phyloP scores from a whole-genome alignment of 2,329 filamentous ascomycete species.

The Ilyonectria destructans region DNA sequence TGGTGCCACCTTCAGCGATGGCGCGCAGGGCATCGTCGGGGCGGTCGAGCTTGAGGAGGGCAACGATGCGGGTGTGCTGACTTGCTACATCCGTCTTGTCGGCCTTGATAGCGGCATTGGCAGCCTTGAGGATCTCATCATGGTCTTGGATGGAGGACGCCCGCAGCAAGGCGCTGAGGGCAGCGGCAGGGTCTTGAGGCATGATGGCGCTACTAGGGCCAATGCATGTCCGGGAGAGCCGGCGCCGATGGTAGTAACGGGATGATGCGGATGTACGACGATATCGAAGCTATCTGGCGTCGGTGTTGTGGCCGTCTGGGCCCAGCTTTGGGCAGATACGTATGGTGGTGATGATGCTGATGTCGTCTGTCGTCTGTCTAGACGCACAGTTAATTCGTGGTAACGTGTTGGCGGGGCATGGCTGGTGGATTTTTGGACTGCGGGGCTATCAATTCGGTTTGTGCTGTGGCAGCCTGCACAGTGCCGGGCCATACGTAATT shows the following conservation, averaged over 20 bases:
- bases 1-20: slow-evolving; percentile 75
- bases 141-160: slow-evolving; percentile 77
- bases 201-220: slow-evolving; percentile 50
- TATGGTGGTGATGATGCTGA: slow-evolving; percentile 24
- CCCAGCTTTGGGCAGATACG: slow-evolving; percentile 22
- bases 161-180: slow-evolving; percentile 70
- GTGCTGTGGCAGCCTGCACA: slow-evolving; percentile 40
- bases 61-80: slow-evolving; percentile 80
- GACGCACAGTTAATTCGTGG: slow-evolving; percentile 24
- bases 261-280: not conserved
- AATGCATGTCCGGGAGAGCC: slow-evolving; percentile 45
- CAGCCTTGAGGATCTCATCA: slow-evolving; percentile 78
- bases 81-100: slow-evolving; percentile 73
- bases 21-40: slow-evolving; percentile 83
- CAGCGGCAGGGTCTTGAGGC: slow-evolving; percentile 64
- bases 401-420: slow-evolving; percentile 48
- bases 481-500: slow-evolving; percentile 7
- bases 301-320: slow-evolving; percentile 18
- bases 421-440: slow-evolving; percentile 48
- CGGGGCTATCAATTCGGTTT: slow-evolving; percentile 48
- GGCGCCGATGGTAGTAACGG: slow-evolving; percentile 15
- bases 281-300: not conserved
- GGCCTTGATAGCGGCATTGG: slow-evolving; percentile 74
- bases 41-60: slow-evolving; percentile 86
- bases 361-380: slow-evolving; percentile 42